These are phyloP conservation scores for Paecilomyces niveus DNA, from an alignment of 2,329 filamentous ascomycete genomes.

Conservation along the genomic window DNA sequence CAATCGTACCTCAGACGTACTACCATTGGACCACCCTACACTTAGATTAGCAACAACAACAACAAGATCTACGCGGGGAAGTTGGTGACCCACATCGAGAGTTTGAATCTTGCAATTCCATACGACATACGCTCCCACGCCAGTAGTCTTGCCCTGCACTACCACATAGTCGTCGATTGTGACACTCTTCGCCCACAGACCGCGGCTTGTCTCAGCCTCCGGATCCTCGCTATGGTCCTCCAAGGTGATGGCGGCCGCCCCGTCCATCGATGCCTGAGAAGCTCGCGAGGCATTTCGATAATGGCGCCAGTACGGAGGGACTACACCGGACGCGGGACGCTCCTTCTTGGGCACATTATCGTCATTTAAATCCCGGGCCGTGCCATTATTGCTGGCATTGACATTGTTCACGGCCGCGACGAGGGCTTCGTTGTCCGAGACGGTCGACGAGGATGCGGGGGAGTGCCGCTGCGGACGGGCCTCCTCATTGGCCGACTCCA, in stretches of 20 bases:
- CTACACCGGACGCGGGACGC: slow-evolving; percentile 23
- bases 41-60: slow-evolving; percentile 11
- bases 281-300: slow-evolving; percentile 33
- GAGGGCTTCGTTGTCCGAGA: slow-evolving; percentile 5
- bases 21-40: slow-evolving; percentile 49
- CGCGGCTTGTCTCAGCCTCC: slow-evolving; percentile 48
- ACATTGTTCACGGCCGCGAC: slow-evolving; percentile 5
- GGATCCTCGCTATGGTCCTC: slow-evolving; percentile 58
- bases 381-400: slow-evolving; percentile 7
- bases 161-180: slow-evolving; percentile 57
- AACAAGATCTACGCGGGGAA: not conserved
- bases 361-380: not conserved
- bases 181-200: slow-evolving; percentile 57
- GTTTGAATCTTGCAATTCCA: slow-evolving; percentile 90
- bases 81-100: slow-evolving; percentile 56
- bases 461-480: slow-evolving; percentile 19
- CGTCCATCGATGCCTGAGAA: slow-evolving; percentile 32
- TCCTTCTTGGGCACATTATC: slow-evolving; percentile 9
- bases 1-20: slow-evolving; percentile 51
- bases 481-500: slow-evolving; percentile 35
- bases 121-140: slow-evolving; percentile 83
- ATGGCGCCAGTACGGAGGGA: slow-evolving; percentile 42
- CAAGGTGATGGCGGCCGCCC: slow-evolving; percentile 50
- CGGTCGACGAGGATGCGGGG: slow-evolving; percentile 10
- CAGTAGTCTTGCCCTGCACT: slow-evolving; percentile 50